phyloP scores from a whole-genome alignment of 202 grass and related monocot species.

The Digitaria exilis region DNA sequence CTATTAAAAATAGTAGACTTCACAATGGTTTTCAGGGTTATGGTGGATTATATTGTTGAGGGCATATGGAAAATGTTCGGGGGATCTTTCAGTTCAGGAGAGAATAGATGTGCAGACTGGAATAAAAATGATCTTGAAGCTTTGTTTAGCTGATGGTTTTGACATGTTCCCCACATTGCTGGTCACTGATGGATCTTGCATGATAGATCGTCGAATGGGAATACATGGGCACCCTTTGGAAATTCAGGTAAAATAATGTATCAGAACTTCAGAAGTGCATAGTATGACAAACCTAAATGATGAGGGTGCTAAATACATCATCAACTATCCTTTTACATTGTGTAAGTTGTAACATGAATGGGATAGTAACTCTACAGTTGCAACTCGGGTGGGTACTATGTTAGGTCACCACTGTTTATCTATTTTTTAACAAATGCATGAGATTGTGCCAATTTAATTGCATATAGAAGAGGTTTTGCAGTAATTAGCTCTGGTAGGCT shows the following conservation, averaged over 20 bases:
- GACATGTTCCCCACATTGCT: constrained; percentile 92
- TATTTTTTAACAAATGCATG: not conserved
- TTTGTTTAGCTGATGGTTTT: constrained; percentile 88
- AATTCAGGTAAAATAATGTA: constrained; percentile 66
- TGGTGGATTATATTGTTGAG: constrained; percentile 93
- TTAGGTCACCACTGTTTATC: not conserved
- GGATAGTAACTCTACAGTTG: not conserved
- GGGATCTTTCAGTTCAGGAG: constrained; percentile 73
- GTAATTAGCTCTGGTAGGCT: not conserved
- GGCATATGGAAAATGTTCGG: constrained; percentile 79
- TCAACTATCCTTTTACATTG: not conserved
- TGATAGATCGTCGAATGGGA: constrained; percentile 93
- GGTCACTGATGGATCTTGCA: constrained; percentile 88
- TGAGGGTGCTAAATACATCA: not conserved
- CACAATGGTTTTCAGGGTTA: constrained; percentile 55
- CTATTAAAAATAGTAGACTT: not conserved
- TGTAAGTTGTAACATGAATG: not conserved
- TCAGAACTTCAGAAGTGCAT: not conserved
- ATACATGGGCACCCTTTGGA: constrained; percentile 92
- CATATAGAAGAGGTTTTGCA: too few species aligned
- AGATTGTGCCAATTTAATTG: too few species aligned
- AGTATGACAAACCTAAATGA: not conserved
- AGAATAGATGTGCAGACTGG: constrained; percentile 84
- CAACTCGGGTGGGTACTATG: not conserved
- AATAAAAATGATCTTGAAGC: constrained; percentile 86